Percentiles rank a stretch among this genome's conserved stretches.
These are phyloP conservation scores for Leersia perrieri DNA, from an alignment of 176 grass and related monocot genomes.

Conservation along the genomic window DNA sequence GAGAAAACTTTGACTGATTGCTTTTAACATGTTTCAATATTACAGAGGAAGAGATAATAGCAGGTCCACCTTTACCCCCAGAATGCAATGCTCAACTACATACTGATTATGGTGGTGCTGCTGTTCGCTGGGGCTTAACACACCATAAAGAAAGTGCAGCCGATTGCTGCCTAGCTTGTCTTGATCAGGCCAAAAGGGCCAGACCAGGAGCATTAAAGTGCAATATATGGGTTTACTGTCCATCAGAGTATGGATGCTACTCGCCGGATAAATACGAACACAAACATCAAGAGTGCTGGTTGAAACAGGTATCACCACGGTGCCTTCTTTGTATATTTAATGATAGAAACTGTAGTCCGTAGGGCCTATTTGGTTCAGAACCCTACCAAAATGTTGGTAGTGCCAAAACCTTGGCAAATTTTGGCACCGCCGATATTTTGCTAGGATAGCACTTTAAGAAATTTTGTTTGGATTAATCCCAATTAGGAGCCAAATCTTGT, in stretches of 20 bases:
- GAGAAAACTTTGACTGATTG: neutral
- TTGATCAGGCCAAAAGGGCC: slow-evolving; percentile 60
- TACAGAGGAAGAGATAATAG: slow-evolving; percentile 63
- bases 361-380: no score
- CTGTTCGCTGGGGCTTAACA: slow-evolving; percentile 70
- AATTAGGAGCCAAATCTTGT: no score
- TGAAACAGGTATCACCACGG: neutral
- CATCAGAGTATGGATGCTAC: slow-evolving; percentile 39
- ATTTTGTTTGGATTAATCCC: no score
- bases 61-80: slow-evolving; percentile 44
- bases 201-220: slow-evolving; percentile 60
- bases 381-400: no score
- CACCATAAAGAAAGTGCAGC: slow-evolving; percentile 75
- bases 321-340: slow-evolving; percentile 12
- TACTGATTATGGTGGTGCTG: slow-evolving; percentile 65
- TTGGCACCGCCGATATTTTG: no score
- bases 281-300: neutral
- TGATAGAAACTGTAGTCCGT: neutral
- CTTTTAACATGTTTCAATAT: slow-evolving; percentile 14
- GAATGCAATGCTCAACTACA: slow-evolving; percentile 58
- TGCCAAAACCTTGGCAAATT: no score
- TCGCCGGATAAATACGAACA: neutral
- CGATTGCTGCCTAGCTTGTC: slow-evolving; percentile 67
- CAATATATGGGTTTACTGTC: slow-evolving; percentile 81
- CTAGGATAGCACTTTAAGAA: no score